phyloP scores from a whole-genome alignment of 331 rosid species.

The Quercus tomentella region DNA sequence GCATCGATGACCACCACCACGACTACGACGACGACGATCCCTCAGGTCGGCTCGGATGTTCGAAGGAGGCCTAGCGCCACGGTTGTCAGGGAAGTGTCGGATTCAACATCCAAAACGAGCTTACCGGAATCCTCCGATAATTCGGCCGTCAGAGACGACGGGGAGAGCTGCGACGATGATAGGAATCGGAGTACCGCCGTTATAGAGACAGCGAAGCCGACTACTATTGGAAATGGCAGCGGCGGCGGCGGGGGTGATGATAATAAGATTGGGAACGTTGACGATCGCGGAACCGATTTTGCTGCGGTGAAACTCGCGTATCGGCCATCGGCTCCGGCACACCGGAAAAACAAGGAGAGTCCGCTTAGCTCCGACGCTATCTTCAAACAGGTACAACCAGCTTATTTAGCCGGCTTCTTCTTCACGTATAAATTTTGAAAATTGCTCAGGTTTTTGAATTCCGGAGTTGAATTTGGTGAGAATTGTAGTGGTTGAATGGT shows the following conservation, averaged over 20 bases:
- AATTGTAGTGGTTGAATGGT: not conserved
- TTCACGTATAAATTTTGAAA: not conserved
- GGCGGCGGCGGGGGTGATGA: not conserved
- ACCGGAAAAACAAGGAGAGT: conserved; percentile 71
- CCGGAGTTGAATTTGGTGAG: not conserved
- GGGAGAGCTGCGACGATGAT: conserved; percentile 27
- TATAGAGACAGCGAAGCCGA: conserved; percentile 7
- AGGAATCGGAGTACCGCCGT: conserved; percentile 28
- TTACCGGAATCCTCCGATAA: conserved; percentile 19
- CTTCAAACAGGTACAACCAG: conserved; percentile 62
- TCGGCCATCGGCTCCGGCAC: conserved; percentile 91
- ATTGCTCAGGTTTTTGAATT: not conserved
- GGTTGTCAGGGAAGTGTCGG: conserved; percentile 7
- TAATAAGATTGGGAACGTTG: conserved; percentile 7
- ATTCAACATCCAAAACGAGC: conserved; percentile 21
- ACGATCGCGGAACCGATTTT: conserved; percentile 24
- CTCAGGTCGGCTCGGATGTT: conserved; percentile 42
- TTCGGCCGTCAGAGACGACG: conserved; percentile 25
- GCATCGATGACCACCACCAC: not conserved
- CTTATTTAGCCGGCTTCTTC: not conserved
- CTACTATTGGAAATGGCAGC: conserved; percentile 11
- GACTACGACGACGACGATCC: conserved; percentile 9
- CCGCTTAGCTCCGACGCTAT: conserved; percentile 86
- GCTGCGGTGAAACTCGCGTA: conserved; percentile 34
- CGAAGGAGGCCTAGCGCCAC: conserved; percentile 44